These are phyloP conservation scores for Laetiporus sulphureus DNA, from an alignment of 1,284 basidiomycete species.

Conservation along the genomic window DNA sequence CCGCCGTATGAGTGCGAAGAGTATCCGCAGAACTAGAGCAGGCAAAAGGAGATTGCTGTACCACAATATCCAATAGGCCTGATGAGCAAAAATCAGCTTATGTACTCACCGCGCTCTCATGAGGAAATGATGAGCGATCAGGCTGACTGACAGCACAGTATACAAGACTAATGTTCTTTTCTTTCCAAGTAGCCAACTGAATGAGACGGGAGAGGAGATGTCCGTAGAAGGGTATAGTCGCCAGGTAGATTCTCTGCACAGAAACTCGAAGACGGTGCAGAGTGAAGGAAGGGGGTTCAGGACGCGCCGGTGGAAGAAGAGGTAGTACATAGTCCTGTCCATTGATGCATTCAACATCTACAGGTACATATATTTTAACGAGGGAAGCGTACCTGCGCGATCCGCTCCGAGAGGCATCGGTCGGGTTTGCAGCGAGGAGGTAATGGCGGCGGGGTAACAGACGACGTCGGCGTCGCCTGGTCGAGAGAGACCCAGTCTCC, in stretches of 20 bases:
- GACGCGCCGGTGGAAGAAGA: slow-evolving; percentile 34
- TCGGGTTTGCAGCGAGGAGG: slow-evolving; percentile 5
- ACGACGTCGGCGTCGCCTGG: not conserved
- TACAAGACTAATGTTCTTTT: slow-evolving; percentile 36
- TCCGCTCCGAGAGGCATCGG: slow-evolving; percentile 27
- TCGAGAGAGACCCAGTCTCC: slow-evolving; percentile 1
- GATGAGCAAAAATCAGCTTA: slow-evolving; percentile 7
- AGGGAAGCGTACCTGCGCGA: slow-evolving; percentile 37
- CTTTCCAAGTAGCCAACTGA: slow-evolving; percentile 49
- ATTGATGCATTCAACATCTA: too few species aligned
- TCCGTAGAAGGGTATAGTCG: slow-evolving; percentile 42
- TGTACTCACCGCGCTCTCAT: not conserved
- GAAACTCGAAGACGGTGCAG: slow-evolving; percentile 47
- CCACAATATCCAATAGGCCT: slow-evolving; percentile 65
- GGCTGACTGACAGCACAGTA: slow-evolving; percentile 43
- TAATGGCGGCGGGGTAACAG: slow-evolving; percentile 1
- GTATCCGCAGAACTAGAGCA: slow-evolving; percentile 38
- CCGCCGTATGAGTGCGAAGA: slow-evolving; percentile 42
- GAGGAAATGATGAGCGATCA: not conserved
- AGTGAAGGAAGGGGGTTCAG: slow-evolving; percentile 40
- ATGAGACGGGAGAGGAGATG: slow-evolving; percentile 35
- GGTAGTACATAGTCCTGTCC: slow-evolving; percentile 41
- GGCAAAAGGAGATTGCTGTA: slow-evolving; percentile 50
- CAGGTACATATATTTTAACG: too few species aligned
- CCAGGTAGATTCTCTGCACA: slow-evolving; percentile 47